Evolutionary conservation across 2,329 filamentous ascomycete species (phyloP).

Genomic region (Penicillium glabrum): DNA sequence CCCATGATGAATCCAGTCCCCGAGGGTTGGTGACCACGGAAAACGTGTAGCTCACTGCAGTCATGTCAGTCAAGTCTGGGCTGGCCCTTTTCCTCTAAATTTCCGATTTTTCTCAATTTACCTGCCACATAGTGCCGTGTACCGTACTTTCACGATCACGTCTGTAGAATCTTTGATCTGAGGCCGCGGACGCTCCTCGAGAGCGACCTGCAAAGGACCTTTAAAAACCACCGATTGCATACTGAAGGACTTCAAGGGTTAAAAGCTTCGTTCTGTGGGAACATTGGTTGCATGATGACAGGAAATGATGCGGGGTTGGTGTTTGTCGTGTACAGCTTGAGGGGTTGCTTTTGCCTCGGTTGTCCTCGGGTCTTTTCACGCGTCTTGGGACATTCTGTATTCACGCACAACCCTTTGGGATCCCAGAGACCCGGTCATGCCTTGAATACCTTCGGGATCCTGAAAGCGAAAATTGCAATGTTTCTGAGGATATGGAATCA

Average conservation of each 20-base stretch:
- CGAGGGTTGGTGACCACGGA: conserved; percentile 74
- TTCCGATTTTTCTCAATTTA: conserved; percentile 34
- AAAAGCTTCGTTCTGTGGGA: not conserved
- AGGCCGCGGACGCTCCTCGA: conserved; percentile 77
- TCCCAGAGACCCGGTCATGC: no score
- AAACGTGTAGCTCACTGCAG: conserved; percentile 73
- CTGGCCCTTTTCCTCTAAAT: not conserved
- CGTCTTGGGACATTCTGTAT: not conserved
- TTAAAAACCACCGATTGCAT: conserved; percentile 92
- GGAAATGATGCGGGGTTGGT: not conserved
- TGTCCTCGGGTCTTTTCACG: conserved; percentile 1
- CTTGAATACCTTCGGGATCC: no score
- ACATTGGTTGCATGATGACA: not conserved
- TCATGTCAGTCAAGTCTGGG: not conserved
- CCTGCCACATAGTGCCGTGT: conserved; percentile 84
- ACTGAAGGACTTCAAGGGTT: conserved; percentile 32
- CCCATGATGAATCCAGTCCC: conserved; percentile 63
- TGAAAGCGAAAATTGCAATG: no score
- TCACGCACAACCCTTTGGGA: no score
- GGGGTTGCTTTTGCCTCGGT: conserved; percentile 7
- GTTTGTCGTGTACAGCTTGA: not conserved
- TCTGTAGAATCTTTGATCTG: conserved; percentile 69
- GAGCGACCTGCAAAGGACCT: conserved; percentile 67
- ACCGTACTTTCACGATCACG: conserved; percentile 76
- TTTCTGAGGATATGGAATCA: no score